Conservation (phyloP, 148 eudicot species). For the Rhododendron molle region DNA sequence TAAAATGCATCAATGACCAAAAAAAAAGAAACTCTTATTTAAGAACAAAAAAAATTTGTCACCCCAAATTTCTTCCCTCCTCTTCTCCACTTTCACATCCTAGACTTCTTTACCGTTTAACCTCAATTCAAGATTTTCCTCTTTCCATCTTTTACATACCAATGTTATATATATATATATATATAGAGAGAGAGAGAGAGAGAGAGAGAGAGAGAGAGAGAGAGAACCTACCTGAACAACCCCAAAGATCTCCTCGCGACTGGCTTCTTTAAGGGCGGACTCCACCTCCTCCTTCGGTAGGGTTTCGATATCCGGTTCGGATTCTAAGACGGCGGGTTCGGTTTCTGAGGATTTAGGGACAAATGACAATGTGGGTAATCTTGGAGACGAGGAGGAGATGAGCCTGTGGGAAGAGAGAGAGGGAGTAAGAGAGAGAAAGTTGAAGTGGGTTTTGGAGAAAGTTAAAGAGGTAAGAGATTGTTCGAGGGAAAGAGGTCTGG, state of each 20-base stretch:
- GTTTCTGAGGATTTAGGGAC: conserved; percentile 29
- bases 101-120: no score
- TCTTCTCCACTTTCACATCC: no score
- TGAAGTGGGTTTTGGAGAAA: conserved; percentile 29
- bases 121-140: no score
- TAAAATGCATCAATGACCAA: no score
- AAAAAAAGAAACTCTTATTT: no score
- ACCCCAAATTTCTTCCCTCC: no score
- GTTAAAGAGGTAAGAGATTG: conserved; percentile 27
- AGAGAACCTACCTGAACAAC: conserved; percentile 70
- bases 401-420: conserved; percentile 36
- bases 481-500: conserved; percentile 15
- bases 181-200: background rate
- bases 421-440: conserved; percentile 25
- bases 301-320: conserved; percentile 1
- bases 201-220: background rate
- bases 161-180: no score
- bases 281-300: conserved; percentile 15
- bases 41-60: no score
- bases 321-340: conserved; percentile 23
- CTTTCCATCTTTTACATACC: background rate
- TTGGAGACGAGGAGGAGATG: conserved; percentile 11
- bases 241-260: conserved; percentile 74
- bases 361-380: conserved; percentile 16
- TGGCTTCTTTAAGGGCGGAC: conserved; percentile 30